Evolutionary conservation across 2,329 filamentous ascomycete genomes (phyloP).

Genomic region (Clarireedia monteithiana): DNA sequence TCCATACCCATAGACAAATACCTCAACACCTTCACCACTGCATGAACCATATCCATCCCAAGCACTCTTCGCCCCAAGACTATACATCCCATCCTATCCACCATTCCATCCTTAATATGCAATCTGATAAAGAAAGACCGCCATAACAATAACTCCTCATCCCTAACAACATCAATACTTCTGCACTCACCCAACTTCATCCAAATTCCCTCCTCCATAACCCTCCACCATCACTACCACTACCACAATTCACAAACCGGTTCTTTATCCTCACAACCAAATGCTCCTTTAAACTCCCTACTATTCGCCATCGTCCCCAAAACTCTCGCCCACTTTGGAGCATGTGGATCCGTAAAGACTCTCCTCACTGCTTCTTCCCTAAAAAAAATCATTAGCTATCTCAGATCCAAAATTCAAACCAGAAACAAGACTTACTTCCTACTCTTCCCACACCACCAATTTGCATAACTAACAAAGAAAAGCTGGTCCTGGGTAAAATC

Average conservation of each 20-base stretch:
- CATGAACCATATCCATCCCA: no score
- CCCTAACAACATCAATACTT: neutral
- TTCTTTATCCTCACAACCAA: slow-evolving; percentile 56
- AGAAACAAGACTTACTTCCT: slow-evolving; percentile 31
- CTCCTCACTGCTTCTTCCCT: slow-evolving; percentile 44
- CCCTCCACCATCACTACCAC: neutral
- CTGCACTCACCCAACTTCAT: neutral
- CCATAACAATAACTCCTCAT: neutral
- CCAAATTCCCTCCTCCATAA: neutral
- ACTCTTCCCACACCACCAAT: slow-evolving; percentile 60
- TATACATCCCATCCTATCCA: no score
- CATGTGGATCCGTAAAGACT: slow-evolving; percentile 58
- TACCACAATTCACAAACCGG: slow-evolving; percentile 65
- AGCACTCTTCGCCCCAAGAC: no score
- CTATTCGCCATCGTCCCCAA: slow-evolving; percentile 60
- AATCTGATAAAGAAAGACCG: no score
- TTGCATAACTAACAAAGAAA: slow-evolving; percentile 59
- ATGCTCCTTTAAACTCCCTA: slow-evolving; percentile 58
- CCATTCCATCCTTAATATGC: no score
- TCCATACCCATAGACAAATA: no score
- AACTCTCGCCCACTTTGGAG: slow-evolving; percentile 54
- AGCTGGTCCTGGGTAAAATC: slow-evolving; percentile 59
- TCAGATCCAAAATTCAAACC: no score
- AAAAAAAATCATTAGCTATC: no score
- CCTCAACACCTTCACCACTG: no score